Evolutionary conservation across 2,329 filamentous ascomycete genomes (phyloP), one percentile per base, ranked within the genome.

Genomic region (Aspergillus fructus): DNA sequence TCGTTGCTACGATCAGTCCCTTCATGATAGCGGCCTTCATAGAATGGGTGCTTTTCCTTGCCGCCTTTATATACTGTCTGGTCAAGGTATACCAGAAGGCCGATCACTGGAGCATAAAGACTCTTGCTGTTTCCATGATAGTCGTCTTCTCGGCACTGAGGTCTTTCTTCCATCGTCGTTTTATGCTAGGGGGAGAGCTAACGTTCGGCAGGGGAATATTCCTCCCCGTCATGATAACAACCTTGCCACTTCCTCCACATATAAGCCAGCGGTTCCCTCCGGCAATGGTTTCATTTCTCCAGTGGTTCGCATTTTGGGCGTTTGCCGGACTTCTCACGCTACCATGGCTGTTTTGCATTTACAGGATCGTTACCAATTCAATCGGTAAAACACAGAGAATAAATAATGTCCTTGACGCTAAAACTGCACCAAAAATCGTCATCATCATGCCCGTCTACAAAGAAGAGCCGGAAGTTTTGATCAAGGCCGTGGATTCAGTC

Each of bases 381-480:
- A 81, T 97, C 24, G 93, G 93, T 21, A 85, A 91, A 62, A 87
- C 83, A 42, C 91, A 91, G 71, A 84, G 89, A 52, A 90, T 96
- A 70, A 93, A 96, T 71, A 85, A 90, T 62, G 85, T 91, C 0
- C 82, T 97, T 50, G 91, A 96, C 71, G 91, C 96, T 70, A 79
- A 85, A 3, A 92, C 88, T 1, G 93, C 94, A 0, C 94, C 93
- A 2, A 97, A 97, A 75, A 89, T 96, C 15, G 91, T 97, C 62
- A 89, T 97, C 59, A 89, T 97, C 58, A 97, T 97, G 92, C 94
- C 93, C 4, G 96, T 93, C 69, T 97, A 96, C 78, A 91, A 94
- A 69, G 94, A 97, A 71, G 87, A 92, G 30, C 90, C 91, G 0
- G 89, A 90, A 0, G 83, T 96, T 12, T 82, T 97, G 47, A 81